These are phyloP conservation scores for Geranium brycei DNA, from an alignment of 345 rosid species.

Conservation along the genomic window DNA sequence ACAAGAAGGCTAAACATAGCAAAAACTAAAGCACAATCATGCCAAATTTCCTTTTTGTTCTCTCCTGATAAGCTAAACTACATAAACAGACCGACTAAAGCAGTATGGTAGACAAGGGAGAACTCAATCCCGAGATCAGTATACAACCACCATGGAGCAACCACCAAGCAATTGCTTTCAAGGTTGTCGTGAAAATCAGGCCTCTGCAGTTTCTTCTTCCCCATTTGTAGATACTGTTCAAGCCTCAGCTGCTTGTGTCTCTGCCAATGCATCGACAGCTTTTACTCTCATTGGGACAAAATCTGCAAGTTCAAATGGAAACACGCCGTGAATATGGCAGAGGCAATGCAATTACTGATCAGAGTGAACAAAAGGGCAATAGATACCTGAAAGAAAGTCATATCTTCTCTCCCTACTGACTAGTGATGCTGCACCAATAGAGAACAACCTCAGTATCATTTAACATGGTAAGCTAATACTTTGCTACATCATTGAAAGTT, in stretches of 20 bases:
- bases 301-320: constrained; percentile 27
- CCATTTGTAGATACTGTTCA: not conserved
- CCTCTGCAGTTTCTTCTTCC: not conserved
- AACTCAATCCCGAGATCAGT: no score
- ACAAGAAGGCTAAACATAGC: not conserved
- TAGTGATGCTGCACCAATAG: constrained; percentile 42
- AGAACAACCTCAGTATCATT: not conserved
- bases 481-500: no score
- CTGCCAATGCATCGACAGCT: constrained; percentile 48
- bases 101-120: no score
- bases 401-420: constrained; percentile 43
- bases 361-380: not conserved
- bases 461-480: no score
- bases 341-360: not conserved
- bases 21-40: not conserved
- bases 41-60: no score
- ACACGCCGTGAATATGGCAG: not conserved
- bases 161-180: not conserved
- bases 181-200: not conserved
- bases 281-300: constrained; percentile 62
- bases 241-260: constrained; percentile 8
- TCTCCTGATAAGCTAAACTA: not conserved
- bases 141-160: not conserved
- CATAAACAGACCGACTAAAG: not conserved
- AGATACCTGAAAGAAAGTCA: constrained; percentile 73